These are phyloP conservation scores for Aspergillus bertholletiae DNA, from an alignment of 495 filamentous ascomycete genomes.

Conservation along the genomic window DNA sequence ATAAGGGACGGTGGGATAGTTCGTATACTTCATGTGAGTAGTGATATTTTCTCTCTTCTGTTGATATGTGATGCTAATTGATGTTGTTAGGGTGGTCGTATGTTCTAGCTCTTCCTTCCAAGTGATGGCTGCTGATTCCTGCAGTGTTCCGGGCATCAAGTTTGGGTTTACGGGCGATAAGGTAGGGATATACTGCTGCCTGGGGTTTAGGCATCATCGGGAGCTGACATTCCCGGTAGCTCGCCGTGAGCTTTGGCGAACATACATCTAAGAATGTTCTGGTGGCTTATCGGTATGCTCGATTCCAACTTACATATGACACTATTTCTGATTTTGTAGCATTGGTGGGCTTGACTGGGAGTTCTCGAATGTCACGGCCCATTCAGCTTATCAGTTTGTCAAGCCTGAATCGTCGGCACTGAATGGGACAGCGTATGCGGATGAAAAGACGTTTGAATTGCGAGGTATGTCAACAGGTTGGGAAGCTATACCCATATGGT, in stretches of 20 bases:
- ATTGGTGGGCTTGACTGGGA: constrained; percentile 62
- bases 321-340: constrained; percentile 22
- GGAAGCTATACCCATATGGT: not conserved
- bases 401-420: constrained; percentile 23
- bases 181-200: constrained; percentile 20
- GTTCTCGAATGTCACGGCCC: constrained; percentile 63
- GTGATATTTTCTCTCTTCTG: constrained; percentile 5
- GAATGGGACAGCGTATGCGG: constrained; percentile 15
- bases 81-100: constrained; percentile 39
- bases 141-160: constrained; percentile 56
- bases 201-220: not conserved
- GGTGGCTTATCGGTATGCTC: constrained; percentile 48
- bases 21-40: constrained; percentile 63
- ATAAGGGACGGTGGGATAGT: constrained; percentile 69
- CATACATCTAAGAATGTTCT: constrained; percentile 53
- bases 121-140: constrained; percentile 5
- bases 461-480: constrained; percentile 21
- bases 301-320: not conserved
- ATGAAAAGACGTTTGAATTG: constrained; percentile 32
- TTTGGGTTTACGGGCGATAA: constrained; percentile 62
- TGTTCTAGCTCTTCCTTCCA: constrained; percentile 11
- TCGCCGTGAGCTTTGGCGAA: constrained; percentile 59
- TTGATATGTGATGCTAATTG: not conserved
- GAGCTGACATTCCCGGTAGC: constrained; percentile 19
- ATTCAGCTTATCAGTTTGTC: constrained; percentile 58